Evolutionary conservation across 441 rosid species (phyloP).

Genomic region (Mallotus repandus): DNA sequence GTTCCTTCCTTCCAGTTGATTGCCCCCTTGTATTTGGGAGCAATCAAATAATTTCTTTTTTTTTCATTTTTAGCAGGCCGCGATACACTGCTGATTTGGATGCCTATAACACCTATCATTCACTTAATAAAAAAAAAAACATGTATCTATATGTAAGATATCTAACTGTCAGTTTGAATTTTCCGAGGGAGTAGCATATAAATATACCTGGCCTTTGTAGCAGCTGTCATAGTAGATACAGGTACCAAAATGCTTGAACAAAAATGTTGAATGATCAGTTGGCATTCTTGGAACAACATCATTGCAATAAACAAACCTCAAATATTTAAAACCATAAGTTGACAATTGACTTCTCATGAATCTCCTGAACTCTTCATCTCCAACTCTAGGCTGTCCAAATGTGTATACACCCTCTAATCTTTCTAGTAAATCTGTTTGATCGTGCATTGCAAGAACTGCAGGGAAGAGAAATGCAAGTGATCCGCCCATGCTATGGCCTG

Average conservation of each 20-base stretch:
- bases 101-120: too few species aligned
- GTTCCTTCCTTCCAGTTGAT: too few species aligned
- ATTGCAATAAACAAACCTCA: conserved; percentile 56
- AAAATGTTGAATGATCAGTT: conserved; percentile 36
- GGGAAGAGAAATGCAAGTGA: conserved; percentile 59
- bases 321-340: conserved; percentile 33
- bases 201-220: conserved; percentile 46
- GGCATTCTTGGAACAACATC: conserved; percentile 67
- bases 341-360: conserved; percentile 44
- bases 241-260: conserved; percentile 63
- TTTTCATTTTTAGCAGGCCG: too few species aligned
- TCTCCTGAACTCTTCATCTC: conserved; percentile 47
- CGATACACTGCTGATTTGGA: too few species aligned
- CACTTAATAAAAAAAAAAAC: too few species aligned
- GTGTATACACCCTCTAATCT: conserved; percentile 57
- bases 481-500: conserved; percentile 73
- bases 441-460: conserved; percentile 50
- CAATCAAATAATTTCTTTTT: too few species aligned
- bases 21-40: too few species aligned
- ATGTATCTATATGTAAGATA: too few species aligned
- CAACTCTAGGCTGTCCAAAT: conserved; percentile 77
- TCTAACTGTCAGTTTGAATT: too few species aligned
- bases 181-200: too few species aligned
- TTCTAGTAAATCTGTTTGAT: conserved; percentile 25
- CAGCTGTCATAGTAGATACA: conserved; percentile 50